Evolutionary conservation across 1,139 yeast species (phyloP).

Genomic region (Arxiozyma bovina): DNA sequence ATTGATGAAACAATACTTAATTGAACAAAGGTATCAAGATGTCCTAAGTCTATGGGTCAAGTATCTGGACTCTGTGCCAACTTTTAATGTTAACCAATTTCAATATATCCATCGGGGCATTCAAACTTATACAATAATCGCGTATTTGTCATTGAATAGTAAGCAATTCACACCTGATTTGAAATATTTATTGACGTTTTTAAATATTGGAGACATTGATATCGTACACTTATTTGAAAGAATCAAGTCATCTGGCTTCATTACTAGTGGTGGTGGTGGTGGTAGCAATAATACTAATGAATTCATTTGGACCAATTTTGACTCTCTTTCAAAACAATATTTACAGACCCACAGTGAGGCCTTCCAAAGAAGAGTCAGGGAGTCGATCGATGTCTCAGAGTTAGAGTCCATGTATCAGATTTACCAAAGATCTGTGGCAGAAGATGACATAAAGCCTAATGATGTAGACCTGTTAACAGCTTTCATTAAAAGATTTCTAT

Average conservation of each 20-base stretch:
- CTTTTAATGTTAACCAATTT: not conserved
- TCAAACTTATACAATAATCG: not conserved
- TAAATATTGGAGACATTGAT: not conserved
- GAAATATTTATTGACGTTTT: not conserved
- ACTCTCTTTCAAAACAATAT: not conserved
- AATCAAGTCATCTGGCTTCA: not conserved
- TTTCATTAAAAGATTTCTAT: constrained; percentile 21
- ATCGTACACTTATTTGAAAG: not conserved
- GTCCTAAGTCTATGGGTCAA: constrained; percentile 28
- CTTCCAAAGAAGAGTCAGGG: not conserved
- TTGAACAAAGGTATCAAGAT: constrained; percentile 17
- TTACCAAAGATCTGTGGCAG: not conserved
- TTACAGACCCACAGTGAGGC: not conserved
- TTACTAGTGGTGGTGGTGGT: no score
- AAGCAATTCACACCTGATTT: constrained; percentile 1
- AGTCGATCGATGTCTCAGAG: not conserved
- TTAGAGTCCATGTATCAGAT: not conserved
- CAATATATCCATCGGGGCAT: not conserved
- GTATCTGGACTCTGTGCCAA: constrained; percentile 11
- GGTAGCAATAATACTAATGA: not conserved
- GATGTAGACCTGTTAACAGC: constrained; percentile 13
- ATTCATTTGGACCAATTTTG: not conserved
- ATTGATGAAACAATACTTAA: constrained; percentile 18
- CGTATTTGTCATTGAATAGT: not conserved
- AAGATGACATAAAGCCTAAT: constrained; percentile 8